A percentile compares a stretch with the other conserved stretches of the same genome.
Conservation (phyloP, 768 basidiomycete genomes). For the Podaxis rugospora region DNA sequence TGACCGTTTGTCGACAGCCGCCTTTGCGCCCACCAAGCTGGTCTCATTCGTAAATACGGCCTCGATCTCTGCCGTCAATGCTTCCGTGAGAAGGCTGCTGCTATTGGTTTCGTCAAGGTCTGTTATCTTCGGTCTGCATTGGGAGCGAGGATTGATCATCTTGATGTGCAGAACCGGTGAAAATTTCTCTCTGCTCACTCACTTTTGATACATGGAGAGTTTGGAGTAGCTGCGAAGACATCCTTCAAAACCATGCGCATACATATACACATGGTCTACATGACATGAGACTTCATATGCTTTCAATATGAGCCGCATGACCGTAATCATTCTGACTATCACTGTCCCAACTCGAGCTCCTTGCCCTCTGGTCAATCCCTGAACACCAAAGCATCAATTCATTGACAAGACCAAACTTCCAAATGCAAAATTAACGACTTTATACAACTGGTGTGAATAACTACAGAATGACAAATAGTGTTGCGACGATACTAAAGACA, state of each 20-base stretch:
- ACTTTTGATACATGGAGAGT: not conserved
- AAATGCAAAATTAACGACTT: conserved; percentile 42
- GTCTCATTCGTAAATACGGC: conserved; percentile 96
- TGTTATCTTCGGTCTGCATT: not conserved
- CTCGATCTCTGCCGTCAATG: conserved; percentile 97
- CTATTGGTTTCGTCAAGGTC: conserved; percentile 95
- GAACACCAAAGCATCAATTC: not conserved
- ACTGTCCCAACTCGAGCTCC: not conserved
- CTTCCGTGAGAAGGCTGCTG: conserved; percentile 93
- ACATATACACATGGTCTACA: not conserved
- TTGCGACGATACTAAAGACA: conserved; percentile 67
- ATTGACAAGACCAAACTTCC: conserved; percentile 6
- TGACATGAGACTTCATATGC: not conserved
- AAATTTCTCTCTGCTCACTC: not conserved
- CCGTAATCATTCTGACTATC: not conserved
- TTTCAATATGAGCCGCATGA: not conserved
- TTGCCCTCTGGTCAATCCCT: not conserved
- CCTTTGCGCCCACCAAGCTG: conserved; percentile 94
- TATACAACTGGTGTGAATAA: conserved; percentile 58
- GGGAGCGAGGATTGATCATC: not conserved
- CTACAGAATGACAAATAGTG: conserved; percentile 71
- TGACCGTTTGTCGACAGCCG: conserved; percentile 49
- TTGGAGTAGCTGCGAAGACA: not conserved
- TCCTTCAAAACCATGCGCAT: not conserved
- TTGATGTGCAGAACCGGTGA: conserved; percentile 23